Conservation (phyloP, 2,329 filamentous ascomycete genomes). For the Fusarium keratoplasticum region DNA sequence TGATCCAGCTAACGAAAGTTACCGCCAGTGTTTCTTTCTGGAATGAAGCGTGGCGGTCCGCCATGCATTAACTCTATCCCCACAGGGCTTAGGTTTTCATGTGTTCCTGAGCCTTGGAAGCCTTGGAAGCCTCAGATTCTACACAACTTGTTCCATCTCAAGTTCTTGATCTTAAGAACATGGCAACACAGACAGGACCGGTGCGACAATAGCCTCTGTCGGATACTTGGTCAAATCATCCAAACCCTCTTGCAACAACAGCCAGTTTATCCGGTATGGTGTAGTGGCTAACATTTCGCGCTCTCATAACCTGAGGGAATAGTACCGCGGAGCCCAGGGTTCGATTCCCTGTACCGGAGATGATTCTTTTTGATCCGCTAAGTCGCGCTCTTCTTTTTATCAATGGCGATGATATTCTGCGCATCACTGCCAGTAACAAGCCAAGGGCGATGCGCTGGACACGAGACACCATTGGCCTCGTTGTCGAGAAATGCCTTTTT, state of each 20-base stretch:
- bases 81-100: slow-evolving; percentile 6
- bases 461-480: background rate
- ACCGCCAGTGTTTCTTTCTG: slow-evolving; percentile 16
- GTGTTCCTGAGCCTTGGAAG: background rate
- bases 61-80: background rate
- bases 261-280: slow-evolving; percentile 45
- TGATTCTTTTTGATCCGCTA: background rate
- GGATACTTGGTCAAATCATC: background rate
- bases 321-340: background rate
- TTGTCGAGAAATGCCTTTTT: background rate
- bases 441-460: background rate
- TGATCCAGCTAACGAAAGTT: slow-evolving; percentile 24
- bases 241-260: accelerated
- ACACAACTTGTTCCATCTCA: background rate
- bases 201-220: background rate
- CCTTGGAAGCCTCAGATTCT: background rate
- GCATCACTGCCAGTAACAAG: background rate
- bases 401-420: background rate
- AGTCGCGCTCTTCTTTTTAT: background rate
- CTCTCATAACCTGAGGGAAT: slow-evolving; percentile 37
- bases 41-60: slow-evolving; percentile 12
- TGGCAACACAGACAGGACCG: background rate
- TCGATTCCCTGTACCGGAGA: slow-evolving; percentile 1
- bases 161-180: background rate
- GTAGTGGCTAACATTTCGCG: slow-evolving; percentile 51